A percentile compares a stretch with the other conserved stretches of the same genome.
Evolutionary conservation across 495 filamentous ascomycete species (phyloP).

Genomic region (Corynascus novoguineensis): DNA sequence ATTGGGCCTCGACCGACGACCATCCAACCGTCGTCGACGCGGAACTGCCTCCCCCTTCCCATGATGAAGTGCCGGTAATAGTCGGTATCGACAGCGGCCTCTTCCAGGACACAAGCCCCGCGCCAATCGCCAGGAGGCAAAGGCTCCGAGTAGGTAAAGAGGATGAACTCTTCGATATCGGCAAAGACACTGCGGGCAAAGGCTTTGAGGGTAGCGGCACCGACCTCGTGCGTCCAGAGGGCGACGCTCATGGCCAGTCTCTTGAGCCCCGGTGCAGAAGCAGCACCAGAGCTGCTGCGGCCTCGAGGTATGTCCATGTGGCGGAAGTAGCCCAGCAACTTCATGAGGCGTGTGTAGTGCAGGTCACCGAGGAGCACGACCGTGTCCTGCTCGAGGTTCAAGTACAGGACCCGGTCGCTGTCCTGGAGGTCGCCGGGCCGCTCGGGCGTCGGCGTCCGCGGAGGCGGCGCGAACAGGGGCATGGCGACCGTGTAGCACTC

Average conservation of each 20-base stretch:
- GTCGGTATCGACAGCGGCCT: slow-evolving; percentile 14
- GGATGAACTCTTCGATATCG: slow-evolving; percentile 26
- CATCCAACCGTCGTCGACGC: slow-evolving; percentile 25
- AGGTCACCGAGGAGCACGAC: slow-evolving; percentile 29
- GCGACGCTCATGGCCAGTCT: slow-evolving; percentile 56
- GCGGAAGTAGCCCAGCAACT: slow-evolving; percentile 26
- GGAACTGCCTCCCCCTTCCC: slow-evolving; percentile 24
- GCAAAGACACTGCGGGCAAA: slow-evolving; percentile 25
- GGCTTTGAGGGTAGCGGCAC: slow-evolving; percentile 22
- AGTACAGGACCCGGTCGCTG: slow-evolving; percentile 24
- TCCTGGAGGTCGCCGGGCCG: slow-evolving; percentile 15
- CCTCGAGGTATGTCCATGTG: not conserved
- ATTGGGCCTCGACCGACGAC: slow-evolving; percentile 23
- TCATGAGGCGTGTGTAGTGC: slow-evolving; percentile 16
- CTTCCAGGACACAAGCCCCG: slow-evolving; percentile 16
- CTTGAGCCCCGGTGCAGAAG: slow-evolving; percentile 46
- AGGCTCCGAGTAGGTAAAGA: slow-evolving; percentile 24
- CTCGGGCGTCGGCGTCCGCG: slow-evolving; percentile 5
- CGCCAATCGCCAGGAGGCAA: slow-evolving; percentile 25
- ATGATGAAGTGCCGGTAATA: slow-evolving; percentile 23
- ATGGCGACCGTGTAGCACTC: slow-evolving; percentile 29
- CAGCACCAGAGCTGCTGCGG: not conserved
- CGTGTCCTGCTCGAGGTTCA: slow-evolving; percentile 28
- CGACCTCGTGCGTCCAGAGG: slow-evolving; percentile 49
- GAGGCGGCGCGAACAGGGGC: slow-evolving; percentile 19